Percentiles rank a stretch among this genome's conserved stretches.
Conservation (phyloP, 805 yeast species). For the Candida arabinofermentans region DNA sequence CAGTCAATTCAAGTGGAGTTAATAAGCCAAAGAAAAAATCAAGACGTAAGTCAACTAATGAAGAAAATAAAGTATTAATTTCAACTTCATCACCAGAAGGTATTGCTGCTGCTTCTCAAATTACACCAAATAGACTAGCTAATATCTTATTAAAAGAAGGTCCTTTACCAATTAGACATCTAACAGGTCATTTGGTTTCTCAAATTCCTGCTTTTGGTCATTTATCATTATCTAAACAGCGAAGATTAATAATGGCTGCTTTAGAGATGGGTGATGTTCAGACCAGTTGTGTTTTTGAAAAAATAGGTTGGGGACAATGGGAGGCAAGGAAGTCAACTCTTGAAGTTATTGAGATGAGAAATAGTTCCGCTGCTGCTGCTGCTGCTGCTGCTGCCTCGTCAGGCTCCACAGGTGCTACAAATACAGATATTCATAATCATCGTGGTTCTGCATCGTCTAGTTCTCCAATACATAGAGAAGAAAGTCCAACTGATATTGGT, state of each 20-base stretch:
- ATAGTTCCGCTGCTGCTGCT: conserved; percentile 14
- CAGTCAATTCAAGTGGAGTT: not conserved
- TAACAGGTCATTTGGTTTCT: conserved; percentile 69
- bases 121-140: conserved; percentile 76
- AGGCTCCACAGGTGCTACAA: not conserved
- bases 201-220: conserved; percentile 79
- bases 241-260: conserved; percentile 86
- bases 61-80: conserved; percentile 32
- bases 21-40: conserved; percentile 13
- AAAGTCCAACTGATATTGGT: conserved; percentile 13
- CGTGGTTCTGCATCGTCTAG: not conserved
- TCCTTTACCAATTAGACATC: conserved; percentile 86
- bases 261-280: conserved; percentile 66
- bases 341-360: conserved; percentile 23
- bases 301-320: conserved; percentile 99
- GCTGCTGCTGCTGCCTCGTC: conserved; percentile 1
- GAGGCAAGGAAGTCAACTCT: conserved; percentile 52
- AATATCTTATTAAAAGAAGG: conserved; percentile 67
- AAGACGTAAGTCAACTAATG: conserved; percentile 15
- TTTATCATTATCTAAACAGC: conserved; percentile 79
- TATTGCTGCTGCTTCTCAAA: conserved; percentile 79
- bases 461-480: conserved; percentile 2
- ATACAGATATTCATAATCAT: not conserved
- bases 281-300: conserved; percentile 72
- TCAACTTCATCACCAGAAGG: conserved; percentile 87